Percentiles rank a stretch among this genome's conserved stretches.
These are phyloP conservation scores for Hyparrhenia diplandra DNA, from an alignment of 176 grass and related monocot genomes.

Conservation along the genomic window DNA sequence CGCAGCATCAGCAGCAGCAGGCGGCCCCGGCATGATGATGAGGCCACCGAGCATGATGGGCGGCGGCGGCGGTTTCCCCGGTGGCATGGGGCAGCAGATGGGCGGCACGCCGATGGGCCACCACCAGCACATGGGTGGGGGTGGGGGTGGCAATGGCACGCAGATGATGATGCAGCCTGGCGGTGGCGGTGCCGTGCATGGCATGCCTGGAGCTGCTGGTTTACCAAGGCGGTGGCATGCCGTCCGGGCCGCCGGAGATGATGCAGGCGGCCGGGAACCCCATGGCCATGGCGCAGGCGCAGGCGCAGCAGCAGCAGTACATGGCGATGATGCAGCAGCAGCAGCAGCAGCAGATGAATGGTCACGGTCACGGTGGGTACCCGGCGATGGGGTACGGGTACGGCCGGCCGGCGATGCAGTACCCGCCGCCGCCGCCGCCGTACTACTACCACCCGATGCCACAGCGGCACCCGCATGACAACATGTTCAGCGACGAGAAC, in stretches of 20 bases:
- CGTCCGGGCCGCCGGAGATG: slow-evolving; percentile 35
- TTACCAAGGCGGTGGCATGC: slow-evolving; percentile 28
- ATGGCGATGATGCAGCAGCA: slow-evolving; percentile 39
- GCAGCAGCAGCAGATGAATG: slow-evolving; percentile 59
- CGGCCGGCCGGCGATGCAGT: slow-evolving; percentile 41
- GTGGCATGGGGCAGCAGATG: slow-evolving; percentile 23
- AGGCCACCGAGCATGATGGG: slow-evolving; percentile 38
- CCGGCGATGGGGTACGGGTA: slow-evolving; percentile 71
- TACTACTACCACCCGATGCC: slow-evolving; percentile 25
- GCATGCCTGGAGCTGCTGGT: slow-evolving; percentile 33
- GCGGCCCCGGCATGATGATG: slow-evolving; percentile 34
- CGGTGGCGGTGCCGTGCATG: slow-evolving; percentile 8
- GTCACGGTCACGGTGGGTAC: slow-evolving; percentile 29
- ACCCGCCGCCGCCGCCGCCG: slow-evolving; percentile 34
- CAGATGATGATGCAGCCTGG: slow-evolving; percentile 12
- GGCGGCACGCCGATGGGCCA: slow-evolving; percentile 50
- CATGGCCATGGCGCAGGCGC: slow-evolving; percentile 10
- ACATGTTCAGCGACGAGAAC: slow-evolving; percentile 75
- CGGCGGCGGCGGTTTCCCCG: slow-evolving; percentile 34
- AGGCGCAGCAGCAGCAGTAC: slow-evolving; percentile 51
- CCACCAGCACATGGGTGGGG: slow-evolving; percentile 17
- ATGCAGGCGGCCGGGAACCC: slow-evolving; percentile 49
- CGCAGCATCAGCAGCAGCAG: background rate
- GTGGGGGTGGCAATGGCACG: slow-evolving; percentile 7
- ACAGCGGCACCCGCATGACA: slow-evolving; percentile 39